Evolutionary conservation across 176 grass and related monocot genomes (phyloP), one percentile per base, ranked within the genome.

Genomic region (Neostapfia colusana): DNA sequence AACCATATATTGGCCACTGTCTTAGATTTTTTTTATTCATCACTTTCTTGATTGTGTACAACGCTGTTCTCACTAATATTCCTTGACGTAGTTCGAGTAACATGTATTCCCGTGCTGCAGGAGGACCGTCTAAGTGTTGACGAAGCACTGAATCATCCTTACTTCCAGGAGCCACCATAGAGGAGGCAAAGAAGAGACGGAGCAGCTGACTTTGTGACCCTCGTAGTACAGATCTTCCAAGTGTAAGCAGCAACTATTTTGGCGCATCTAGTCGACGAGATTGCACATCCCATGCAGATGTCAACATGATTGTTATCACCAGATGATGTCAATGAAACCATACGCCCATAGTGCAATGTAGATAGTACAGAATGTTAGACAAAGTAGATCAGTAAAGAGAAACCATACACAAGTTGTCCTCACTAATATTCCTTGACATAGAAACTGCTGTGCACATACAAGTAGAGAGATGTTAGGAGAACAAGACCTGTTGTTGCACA

Each of bases 71-170:
- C 10, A 64, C 25, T 53, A 20, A 44, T 54, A 48, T 37, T 53
- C 0, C 15, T 75, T 70, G 24, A n/a, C 46, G 17, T 53, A 18
- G 15, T 64, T 73, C 58, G 10, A 81, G 40, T 63, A 18, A 59
- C 59, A 38, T 6, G 13, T 79, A 63, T 34, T 21, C 23, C 39
- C 60, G 8, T 76, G 21, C 80, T 80, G 56, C 80, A 98, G 95
- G 95, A 98, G 77, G 91, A 84, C 54, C 89, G 91, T 18, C 66
- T 98, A 74, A 94, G 72, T 69, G 82, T 94, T 16, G 91, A 98
- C 74, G 95, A 98, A 84, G 91, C 87, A 63, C 69, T 98, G 50
- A 88, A 58, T 55, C 95, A 98, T 82, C 89, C 95, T 53, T 98
- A 98, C 58, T 98, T 98, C 74, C 82, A 94, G 77, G 74, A 82